Evolutionary conservation across 2,329 filamentous ascomycete genomes (phyloP).

Genomic region (Fusarium beomiforme): DNA sequence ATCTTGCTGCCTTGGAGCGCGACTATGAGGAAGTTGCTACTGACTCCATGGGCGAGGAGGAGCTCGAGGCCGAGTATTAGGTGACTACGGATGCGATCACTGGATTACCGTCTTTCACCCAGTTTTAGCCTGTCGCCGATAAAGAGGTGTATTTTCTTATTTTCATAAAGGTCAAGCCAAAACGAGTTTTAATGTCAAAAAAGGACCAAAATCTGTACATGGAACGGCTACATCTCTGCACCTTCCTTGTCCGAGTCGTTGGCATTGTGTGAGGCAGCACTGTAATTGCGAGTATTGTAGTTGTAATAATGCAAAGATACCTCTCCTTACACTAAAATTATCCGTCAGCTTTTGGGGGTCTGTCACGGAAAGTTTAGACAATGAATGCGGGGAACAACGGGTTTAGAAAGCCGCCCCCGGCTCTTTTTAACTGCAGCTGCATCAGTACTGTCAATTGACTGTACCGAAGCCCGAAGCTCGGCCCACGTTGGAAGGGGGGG

Average conservation of each 20-base stretch:
- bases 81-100: constrained; percentile 36
- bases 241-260: constrained; percentile 23
- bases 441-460: constrained; percentile 7
- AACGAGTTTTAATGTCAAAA: constrained; percentile 52
- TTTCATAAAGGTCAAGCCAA: constrained; percentile 48
- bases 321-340: constrained; percentile 2
- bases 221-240: constrained; percentile 14
- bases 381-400: constrained; percentile 24
- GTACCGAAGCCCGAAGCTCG: constrained; percentile 31
- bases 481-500: constrained; percentile 15
- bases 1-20: constrained; percentile 95
- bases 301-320: constrained; percentile 31
- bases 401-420: neutral
- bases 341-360: neutral
- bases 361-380: neutral
- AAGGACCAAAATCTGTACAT: constrained; percentile 47
- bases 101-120: constrained; percentile 38
- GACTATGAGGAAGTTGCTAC: constrained; percentile 99
- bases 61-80: constrained; percentile 93
- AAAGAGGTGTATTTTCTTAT: constrained; percentile 53
- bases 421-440: neutral
- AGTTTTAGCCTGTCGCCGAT: constrained; percentile 45
- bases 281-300: constrained; percentile 34
- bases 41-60: constrained; percentile 90
- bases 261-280: constrained; percentile 18